Conservation (phyloP, 2,329 filamentous ascomycete genomes). For the Calonectria ilicicola region DNA sequence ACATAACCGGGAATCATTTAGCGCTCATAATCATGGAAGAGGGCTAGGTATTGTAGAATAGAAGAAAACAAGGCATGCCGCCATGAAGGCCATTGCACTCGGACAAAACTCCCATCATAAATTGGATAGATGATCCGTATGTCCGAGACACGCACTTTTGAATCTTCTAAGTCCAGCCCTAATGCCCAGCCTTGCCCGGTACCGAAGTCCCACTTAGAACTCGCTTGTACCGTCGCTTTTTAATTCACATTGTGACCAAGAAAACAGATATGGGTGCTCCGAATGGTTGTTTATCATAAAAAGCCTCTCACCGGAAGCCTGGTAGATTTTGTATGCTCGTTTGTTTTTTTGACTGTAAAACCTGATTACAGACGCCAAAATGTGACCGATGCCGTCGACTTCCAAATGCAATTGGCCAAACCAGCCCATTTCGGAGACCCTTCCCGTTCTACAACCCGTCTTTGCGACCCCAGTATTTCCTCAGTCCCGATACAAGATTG, state of each 20-base stretch:
- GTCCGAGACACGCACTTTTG: slow-evolving; percentile 21
- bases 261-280: slow-evolving; percentile 33
- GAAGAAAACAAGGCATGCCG: slow-evolving; percentile 24
- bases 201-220: slow-evolving; percentile 20
- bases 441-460: slow-evolving; percentile 59
- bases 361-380: slow-evolving; percentile 76
- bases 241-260: slow-evolving; percentile 29
- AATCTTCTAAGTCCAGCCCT: slow-evolving; percentile 24
- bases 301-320: slow-evolving; percentile 49
- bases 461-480: slow-evolving; percentile 46
- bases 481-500: slow-evolving; percentile 45
- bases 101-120: neutral
- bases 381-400: slow-evolving; percentile 74
- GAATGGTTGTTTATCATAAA: slow-evolving; percentile 45
- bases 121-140: slow-evolving; percentile 1
- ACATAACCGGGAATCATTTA: neutral
- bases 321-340: slow-evolving; percentile 54
- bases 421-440: slow-evolving; percentile 64
- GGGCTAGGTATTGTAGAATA: slow-evolving; percentile 30
- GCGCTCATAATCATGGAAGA: slow-evolving; percentile 21
- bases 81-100: slow-evolving; percentile 9
- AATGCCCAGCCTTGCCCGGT: slow-evolving; percentile 34
- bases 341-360: slow-evolving; percentile 69
- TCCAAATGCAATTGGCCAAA: slow-evolving; percentile 75
- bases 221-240: slow-evolving; percentile 25